Base-by-base conservation (phyloP, 2,329 filamentous ascomycete genomes). In the Aspergillus unguis region DNA sequence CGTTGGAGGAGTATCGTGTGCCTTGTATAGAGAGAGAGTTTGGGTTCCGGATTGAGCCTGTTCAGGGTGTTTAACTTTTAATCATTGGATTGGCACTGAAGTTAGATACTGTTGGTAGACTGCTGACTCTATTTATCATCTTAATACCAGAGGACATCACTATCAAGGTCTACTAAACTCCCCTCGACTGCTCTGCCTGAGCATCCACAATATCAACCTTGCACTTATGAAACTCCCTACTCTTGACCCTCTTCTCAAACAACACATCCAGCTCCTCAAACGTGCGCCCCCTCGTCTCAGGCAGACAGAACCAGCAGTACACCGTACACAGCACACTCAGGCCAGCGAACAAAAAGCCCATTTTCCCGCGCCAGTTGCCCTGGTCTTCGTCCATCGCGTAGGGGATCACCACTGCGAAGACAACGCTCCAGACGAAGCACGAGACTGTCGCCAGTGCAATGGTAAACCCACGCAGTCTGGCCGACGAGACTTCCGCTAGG, bases 301-400 rank as follows among this genome's bases (percentile, higher is more conserved):
- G 67, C 6, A 71, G 33, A 11, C 63, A 62, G 48, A 64, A 66
- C 55, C 63, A 71, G 9, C 64, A 66, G 45, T 64, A 73, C 0
- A 68, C 38, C 3, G 61, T 52, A 33, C 62, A 65, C 3, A 69
- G 8, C 2, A 57, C 45, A 6, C 58, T 61, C 2, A 59, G 50
- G 1, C 62, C 68, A 1, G 62, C 59, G 11, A 66, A 72, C 6
- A 72, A 41, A 33, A 72, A 71, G 0, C 68, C 69, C 3, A 65
- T 60, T 42, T 70, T 71, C 23, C 67, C 69, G 1, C 61, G 48
- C 59, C 65, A 60, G 48, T 70, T 58, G 7, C 58, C 62, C 38
- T 68, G 54, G 29, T 66, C 62, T 5, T 62, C 58, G 41, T 70
- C 70, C 64, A 74, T 69, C 9, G 63, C 61, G 36, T 69, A 71